Conservation (phyloP, 1,284 basidiomycete species). For the Hemileia vastatrix region DNA sequence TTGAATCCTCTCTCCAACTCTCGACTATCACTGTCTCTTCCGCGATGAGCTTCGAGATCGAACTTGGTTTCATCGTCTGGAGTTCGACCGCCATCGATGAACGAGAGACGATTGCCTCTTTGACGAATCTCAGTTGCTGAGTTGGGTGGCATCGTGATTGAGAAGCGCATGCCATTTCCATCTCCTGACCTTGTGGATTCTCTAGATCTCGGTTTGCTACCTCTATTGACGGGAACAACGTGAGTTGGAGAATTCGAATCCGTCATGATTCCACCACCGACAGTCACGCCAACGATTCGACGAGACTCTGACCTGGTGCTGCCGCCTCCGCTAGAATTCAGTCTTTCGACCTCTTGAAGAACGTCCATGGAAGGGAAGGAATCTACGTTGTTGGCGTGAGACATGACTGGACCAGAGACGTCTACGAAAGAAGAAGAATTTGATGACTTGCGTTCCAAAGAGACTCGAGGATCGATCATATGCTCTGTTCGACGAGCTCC, state of each 20-base stretch:
- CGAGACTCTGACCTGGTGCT: conserved; percentile 21
- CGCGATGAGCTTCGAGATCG: conserved; percentile 25
- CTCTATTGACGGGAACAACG: background rate
- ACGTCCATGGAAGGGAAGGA: conserved; percentile 32
- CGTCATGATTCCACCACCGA: conserved; percentile 29
- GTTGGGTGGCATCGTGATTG: background rate
- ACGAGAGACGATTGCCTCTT: conserved; percentile 19
- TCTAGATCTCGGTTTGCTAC: background rate
- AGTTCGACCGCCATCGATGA: conserved; percentile 3
- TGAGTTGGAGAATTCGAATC: conserved; percentile 11
- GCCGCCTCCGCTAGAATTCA: conserved; percentile 28
- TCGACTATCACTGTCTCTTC: conserved; percentile 3
- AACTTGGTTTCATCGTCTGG: conserved; percentile 27
- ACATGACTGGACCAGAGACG: conserved; percentile 23
- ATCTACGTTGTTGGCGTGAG: conserved; percentile 28
- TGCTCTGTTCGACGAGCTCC: background rate
- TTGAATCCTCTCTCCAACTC: background rate
- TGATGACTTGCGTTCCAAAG: conserved; percentile 18
- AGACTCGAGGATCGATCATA: conserved; percentile 8
- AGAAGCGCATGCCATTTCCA: background rate
- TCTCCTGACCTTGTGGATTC: background rate
- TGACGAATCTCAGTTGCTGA: conserved; percentile 3
- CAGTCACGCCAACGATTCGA: conserved; percentile 32
- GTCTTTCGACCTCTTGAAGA: conserved; percentile 29
- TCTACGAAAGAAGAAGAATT: conserved; percentile 24